Base-by-base conservation (phyloP, 2,329 filamentous ascomycete species). In the Bipolaris zeicola region DNA sequence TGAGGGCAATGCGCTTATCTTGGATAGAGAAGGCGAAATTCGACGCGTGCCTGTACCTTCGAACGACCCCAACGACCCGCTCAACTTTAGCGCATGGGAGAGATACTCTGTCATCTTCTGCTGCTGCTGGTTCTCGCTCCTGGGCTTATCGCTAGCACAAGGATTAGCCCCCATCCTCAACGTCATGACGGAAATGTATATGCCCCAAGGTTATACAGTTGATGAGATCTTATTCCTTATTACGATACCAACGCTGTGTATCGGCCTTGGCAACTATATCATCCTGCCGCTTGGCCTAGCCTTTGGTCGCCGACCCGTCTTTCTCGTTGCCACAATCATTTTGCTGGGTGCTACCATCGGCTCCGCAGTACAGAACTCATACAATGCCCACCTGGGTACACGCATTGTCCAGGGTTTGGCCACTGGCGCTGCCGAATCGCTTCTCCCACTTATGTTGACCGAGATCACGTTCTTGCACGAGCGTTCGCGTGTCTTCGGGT, bases 401-500 rank as follows among this genome's bases (percentile, higher is more conserved):
- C 41, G 50, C 2, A 52, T 45, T 20, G 7, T 52, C 10, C 39
- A 52, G 18, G 50, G 50, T 37, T 28, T 52, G 7, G 50, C 41
- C 4, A 45, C 39, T 5, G 50, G 50, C 10, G 26, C 39, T 3
- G 24, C 39, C 4, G 50, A 52, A 18, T 52, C 50, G 8, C 39
- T 52, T 6, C 50, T 52, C 16, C 39, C 39, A 1, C 41, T 52
- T 7, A 45, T 52, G 39, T 18, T 52, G 2, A 52, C 50, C 41
- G 50, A 45, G 13, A 38, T 52, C 16, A 52, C 28, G 4, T 52
- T 52, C 38, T n/a, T 52, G 31, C 39, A 52, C 31, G 41, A 52
- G 41, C 50, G 50, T 13, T 31, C 39, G 11, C 39, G 41, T 13
- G 20, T 44, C n/a, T 52, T 45, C 22, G 50, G 39, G 3, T 31